phyloP scores from a whole-genome alignment of 2,329 filamentous ascomycete species.

The Verruconis gallopava region DNA sequence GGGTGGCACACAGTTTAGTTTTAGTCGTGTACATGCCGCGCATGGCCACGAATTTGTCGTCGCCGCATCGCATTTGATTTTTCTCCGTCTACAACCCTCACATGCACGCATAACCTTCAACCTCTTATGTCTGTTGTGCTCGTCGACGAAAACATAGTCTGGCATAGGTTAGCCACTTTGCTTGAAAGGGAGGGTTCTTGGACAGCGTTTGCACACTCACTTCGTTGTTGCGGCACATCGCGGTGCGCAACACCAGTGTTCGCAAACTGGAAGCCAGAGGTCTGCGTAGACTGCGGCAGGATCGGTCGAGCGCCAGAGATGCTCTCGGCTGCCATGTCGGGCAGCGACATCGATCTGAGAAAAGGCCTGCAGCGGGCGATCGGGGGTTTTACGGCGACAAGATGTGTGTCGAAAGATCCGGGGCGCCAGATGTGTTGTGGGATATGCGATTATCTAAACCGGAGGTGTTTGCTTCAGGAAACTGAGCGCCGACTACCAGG shows the following conservation, averaged over 20 bases:
- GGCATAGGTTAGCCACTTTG: too few species aligned
- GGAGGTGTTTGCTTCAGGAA: not conserved
- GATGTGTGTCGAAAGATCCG: not conserved
- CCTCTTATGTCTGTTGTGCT: constrained; percentile 95
- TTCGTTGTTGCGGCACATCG: constrained; percentile 8
- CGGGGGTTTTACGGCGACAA: not conserved
- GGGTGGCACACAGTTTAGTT: constrained; percentile 84
- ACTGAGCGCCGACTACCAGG: not conserved
- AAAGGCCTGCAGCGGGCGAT: not conserved
- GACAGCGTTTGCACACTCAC: too few species aligned
- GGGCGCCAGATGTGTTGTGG: not conserved
- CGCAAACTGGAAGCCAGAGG: not conserved
- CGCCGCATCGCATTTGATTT: constrained; percentile 96
- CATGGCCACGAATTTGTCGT: constrained; percentile 97
- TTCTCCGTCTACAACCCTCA: constrained; percentile 84
- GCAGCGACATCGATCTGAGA: constrained; percentile 1
- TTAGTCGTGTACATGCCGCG: constrained; percentile 81
- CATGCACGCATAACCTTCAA: constrained; percentile 87
- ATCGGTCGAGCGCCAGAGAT: constrained; percentile 43
- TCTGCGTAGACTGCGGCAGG: constrained; percentile 53
- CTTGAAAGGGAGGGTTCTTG: too few species aligned
- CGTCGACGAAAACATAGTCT: constrained; percentile 99
- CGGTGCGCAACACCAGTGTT: constrained; percentile 3
- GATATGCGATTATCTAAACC: not conserved
- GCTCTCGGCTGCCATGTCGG: constrained; percentile 50